Base-by-base conservation (phyloP, 441 rosid species). In the Gossypium davidsonii region DNA sequence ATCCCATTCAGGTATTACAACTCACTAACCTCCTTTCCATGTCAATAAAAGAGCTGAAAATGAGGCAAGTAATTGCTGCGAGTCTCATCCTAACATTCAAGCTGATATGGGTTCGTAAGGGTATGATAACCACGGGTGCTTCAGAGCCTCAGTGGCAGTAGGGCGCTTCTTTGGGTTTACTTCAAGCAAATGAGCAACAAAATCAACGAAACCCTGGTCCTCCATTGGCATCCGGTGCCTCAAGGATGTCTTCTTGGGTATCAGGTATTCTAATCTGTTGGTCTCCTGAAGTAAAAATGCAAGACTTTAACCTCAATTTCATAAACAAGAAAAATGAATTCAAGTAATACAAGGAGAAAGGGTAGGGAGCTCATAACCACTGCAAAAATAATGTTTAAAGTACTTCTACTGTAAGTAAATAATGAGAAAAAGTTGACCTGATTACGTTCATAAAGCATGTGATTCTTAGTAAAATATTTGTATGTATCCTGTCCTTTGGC, bases 31-130 rank as follows among this genome's bases (percentile, higher is more conserved):
- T 51, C 74, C 78, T 78, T 76, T 55, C 79, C 77, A 70, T 25
- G 69, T 62, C 66, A 48, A 46, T 2, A 44, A 44, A 57, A 60
- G 56, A 28, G 55, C 75, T 14, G 51, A 48, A 62, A 7, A 49
- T 12, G 26, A 74, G n/a, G 44, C 65, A 59, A 17, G 58, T 66
- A 39, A 49, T 59, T 20, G 60, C 74, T 25, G 56, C 56, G 63
- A 53, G 61, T 74, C 46, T 55, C 46, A 65, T 74, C 63, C 3
- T 53, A 58, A 67, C 39, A 48, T 59, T 52, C 85, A 92, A 7
- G 97, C 90, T 14, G 98, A 94, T 79, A 94, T 92, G 21, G 99
- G 98, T 52, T 92, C 97, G 9, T 94, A 92, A 1, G 97, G 99
- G 76, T 83, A 79, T 11, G 93, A 86, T 51, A 94, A 87, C 99